Conservation (phyloP, 352 stramenopile genomes). For the Globisporangium acanthophoron region DNA sequence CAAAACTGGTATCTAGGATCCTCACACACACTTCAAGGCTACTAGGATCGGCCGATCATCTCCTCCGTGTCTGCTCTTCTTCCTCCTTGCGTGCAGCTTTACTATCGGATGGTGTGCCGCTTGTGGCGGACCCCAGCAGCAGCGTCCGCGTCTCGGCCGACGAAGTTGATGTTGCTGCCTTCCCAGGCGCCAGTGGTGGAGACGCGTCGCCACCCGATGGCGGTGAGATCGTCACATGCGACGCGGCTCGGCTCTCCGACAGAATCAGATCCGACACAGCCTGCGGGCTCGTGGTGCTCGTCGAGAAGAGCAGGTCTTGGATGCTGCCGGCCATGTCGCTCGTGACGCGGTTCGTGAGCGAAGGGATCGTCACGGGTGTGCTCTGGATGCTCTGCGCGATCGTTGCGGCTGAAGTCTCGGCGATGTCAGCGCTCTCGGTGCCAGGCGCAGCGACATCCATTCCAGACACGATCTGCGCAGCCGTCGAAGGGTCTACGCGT, state of each 20-base stretch:
- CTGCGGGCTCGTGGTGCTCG: constrained; percentile 60
- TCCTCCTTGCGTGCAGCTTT: no score
- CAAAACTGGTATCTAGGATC: no score
- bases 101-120: no score
- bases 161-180: not conserved
- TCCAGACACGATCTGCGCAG: not conserved
- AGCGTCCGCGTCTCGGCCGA: not conserved
- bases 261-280: constrained; percentile 38
- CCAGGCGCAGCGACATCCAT: not conserved
- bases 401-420: constrained; percentile 7
- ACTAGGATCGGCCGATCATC: no score
- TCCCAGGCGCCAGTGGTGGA: constrained; percentile 3
- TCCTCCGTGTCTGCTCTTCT: no score
- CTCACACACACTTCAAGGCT: no score
- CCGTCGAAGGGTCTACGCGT: constrained; percentile 10
- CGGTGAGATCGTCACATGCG: constrained; percentile 3
- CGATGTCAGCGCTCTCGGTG: not conserved
- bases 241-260: constrained; percentile 8
- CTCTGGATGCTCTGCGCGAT: constrained; percentile 35
- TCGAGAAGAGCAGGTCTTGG: constrained; percentile 57
- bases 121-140: no score
- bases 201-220: not conserved
- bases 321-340: constrained; percentile 42
- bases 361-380: constrained; percentile 50
- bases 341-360: constrained; percentile 30